A percentile compares a stretch with the other conserved stretches of the same genome.
phyloP scores from a whole-genome alignment of 441 rosid genomes.

The Gossypium schwendimanii region DNA sequence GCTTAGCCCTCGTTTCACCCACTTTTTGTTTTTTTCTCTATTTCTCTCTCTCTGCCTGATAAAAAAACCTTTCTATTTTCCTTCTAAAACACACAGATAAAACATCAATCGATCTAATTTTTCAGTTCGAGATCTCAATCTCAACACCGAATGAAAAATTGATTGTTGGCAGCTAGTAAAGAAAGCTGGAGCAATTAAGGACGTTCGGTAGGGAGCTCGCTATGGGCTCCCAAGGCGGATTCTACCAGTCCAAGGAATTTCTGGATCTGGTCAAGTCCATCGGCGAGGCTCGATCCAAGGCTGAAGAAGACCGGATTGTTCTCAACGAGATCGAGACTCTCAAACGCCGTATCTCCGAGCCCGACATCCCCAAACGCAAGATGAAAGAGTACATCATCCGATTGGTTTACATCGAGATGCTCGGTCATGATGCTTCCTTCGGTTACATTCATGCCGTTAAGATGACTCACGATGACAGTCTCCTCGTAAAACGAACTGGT shows the following conservation, averaged over 20 bases:
- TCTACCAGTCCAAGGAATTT: slow-evolving; percentile 89
- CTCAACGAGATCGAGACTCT: slow-evolving; percentile 82
- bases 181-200: slow-evolving; percentile 85
- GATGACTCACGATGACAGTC: slow-evolving; percentile 87
- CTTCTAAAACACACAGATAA: neutral
- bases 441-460: slow-evolving; percentile 97
- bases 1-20: neutral
- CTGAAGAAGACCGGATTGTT: slow-evolving; percentile 94
- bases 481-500: slow-evolving; percentile 83
- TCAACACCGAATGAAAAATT: neutral
- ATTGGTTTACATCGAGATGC: slow-evolving; percentile 88
- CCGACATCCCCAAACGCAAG: slow-evolving; percentile 82
- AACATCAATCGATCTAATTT: neutral
- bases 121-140: neutral
- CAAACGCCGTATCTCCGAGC: slow-evolving; percentile 74
- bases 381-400: slow-evolving; percentile 93
- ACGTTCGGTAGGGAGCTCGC: slow-evolving; percentile 96
- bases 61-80: neutral
- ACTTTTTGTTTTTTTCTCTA: neutral
- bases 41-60: neutral
- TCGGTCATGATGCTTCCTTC: slow-evolving; percentile 94
- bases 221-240: slow-evolving; percentile 96
- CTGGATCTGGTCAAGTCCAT: slow-evolving; percentile 94
- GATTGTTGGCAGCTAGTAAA: neutral
- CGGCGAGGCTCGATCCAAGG: slow-evolving; percentile 98